Conservation (phyloP, 345 rosid genomes). For the Aquilaria malaccensis region DNA sequence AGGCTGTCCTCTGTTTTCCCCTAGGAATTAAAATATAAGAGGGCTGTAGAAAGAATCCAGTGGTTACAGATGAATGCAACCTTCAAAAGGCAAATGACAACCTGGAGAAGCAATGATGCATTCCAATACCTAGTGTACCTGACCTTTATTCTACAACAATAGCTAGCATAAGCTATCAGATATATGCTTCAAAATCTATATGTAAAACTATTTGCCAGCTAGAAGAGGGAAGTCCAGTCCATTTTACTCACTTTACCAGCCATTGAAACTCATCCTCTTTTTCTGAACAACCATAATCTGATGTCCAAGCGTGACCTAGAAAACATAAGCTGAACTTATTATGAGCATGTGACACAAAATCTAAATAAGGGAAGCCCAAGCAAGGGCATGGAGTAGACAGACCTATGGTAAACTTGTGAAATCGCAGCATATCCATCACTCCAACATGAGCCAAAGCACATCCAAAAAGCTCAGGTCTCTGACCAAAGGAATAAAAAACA, state of each 20-base stretch:
- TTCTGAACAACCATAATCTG: slow-evolving; percentile 86
- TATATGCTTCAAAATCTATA: too few species aligned
- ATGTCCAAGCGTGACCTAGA: slow-evolving; percentile 89
- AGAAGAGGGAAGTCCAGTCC: too few species aligned
- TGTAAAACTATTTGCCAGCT: too few species aligned
- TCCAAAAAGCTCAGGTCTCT: slow-evolving; percentile 98
- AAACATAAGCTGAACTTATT: slow-evolving; percentile 3
- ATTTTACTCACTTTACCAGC: slow-evolving; percentile 69
- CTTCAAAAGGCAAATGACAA: too few species aligned
- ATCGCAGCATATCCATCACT: slow-evolving; percentile 97
- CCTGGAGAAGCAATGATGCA: too few species aligned
- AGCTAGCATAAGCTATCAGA: too few species aligned
- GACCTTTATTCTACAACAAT: too few species aligned
- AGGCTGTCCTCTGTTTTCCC: too few species aligned
- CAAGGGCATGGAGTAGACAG: slow-evolving; percentile 3
- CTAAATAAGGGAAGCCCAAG: not conserved
- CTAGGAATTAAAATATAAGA: too few species aligned
- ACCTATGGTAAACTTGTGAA: slow-evolving; percentile 96
- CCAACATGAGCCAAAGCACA: slow-evolving; percentile 99
- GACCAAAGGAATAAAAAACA: slow-evolving; percentile 8
- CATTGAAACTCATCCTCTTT: slow-evolving; percentile 84
- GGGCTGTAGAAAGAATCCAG: too few species aligned
- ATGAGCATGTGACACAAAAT: slow-evolving; percentile 7
- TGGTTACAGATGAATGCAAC: too few species aligned
- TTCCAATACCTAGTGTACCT: too few species aligned